Base-by-base conservation (phyloP, 2,329 filamentous ascomycete species). In the Oidium heveae region DNA sequence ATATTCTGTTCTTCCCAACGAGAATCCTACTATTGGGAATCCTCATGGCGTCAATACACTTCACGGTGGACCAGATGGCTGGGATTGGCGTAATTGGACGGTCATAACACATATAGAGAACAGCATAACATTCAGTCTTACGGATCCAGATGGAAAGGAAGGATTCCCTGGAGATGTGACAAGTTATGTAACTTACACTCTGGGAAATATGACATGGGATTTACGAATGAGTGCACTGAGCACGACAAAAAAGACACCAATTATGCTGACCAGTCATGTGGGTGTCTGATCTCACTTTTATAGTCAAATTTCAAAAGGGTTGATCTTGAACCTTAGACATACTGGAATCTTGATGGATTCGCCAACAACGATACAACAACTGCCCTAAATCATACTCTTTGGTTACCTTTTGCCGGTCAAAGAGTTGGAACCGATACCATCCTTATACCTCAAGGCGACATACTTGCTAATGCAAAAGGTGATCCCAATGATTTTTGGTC, bases 321-420 rank as follows among this genome's bases (percentile, higher is more conserved):
- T 24, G 9, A 50, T 24, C 22, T 50, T 50, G 8, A 20, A 55
- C 22, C 18, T 59, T 72, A 84, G 70, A 77, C 76, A 8, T 89
- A 89, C 72, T 89, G 84, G 84, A 88, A 88, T 65, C 71, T 89
- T 47, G 84, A 88, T 62, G 84, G 80, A 36, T 89, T 84, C 62
- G 73, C 80, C 62, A 86, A 87, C 68, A 77, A 81, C 56, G 73
- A 82, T 64, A 84, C 81, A 1, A 70, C 72, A 56, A 71, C 69
- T 1, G 74, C 75, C 15, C 71, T 84, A 54, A 84, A 87, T 69
- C 81, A 87, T 69, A 82, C 79, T 15, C 72, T 88, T 49, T 73
- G 80, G 65, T 64, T 88, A 64, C 84, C 84, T 3, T 85, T 84
- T 68, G 79, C 77, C 53, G 80, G 80, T 39, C 77, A 81, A 66